These are phyloP conservation scores for Penicillium rolfsii DNA, from an alignment of 2,329 filamentous ascomycete species.

Conservation along the genomic window DNA sequence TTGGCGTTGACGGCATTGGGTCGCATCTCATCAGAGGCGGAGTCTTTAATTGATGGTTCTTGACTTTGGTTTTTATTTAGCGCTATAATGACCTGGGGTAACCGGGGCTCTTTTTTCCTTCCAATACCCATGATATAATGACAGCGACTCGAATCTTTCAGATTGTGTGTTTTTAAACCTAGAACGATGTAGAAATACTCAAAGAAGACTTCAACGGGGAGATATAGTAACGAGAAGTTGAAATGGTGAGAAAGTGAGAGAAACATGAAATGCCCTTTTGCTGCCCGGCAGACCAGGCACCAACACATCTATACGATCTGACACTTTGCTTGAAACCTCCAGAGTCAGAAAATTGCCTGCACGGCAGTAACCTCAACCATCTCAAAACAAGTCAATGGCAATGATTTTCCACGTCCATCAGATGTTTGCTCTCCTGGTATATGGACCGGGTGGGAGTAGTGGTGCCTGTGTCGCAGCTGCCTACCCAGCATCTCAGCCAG, in stretches of 20 bases:
- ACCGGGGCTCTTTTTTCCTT: neutral
- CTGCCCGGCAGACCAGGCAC: neutral
- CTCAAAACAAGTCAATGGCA: neutral
- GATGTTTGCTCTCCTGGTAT: neutral
- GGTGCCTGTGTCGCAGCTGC: neutral
- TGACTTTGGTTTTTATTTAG: neutral
- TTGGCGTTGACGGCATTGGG: neutral
- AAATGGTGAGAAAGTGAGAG: neutral
- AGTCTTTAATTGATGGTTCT: neutral
- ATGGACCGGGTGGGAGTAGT: neutral
- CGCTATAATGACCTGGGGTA: neutral
- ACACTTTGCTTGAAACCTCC: neutral
- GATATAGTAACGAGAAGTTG: neutral
- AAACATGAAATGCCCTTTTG: neutral
- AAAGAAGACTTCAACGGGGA: too few species aligned
- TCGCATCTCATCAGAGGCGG: slow-evolving; percentile 3
- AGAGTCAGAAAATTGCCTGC: neutral
- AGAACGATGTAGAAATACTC: too few species aligned
- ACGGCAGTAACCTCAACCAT: too few species aligned
- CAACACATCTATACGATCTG: neutral
- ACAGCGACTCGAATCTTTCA: neutral
- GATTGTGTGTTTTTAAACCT: neutral
- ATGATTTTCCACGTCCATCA: neutral
- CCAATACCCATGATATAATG: neutral
- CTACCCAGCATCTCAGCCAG: neutral